phyloP scores from a whole-genome alignment of 805 yeast species.

The Ogataea angusta region DNA sequence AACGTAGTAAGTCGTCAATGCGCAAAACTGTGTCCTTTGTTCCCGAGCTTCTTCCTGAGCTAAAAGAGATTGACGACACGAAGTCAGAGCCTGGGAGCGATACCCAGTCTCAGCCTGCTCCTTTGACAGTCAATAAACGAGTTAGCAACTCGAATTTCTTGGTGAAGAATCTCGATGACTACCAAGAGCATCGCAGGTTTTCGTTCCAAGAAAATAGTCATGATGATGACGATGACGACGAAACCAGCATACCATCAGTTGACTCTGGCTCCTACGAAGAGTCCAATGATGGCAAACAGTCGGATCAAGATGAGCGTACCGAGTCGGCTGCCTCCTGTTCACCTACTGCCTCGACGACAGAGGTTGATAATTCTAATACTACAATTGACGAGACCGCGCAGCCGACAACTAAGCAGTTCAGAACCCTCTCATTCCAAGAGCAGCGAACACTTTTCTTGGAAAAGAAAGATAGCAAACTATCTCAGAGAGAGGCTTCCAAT shows the following conservation, averaged over 20 bases:
- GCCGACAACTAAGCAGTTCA: conserved; percentile 7
- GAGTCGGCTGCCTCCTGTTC: conserved; percentile 31
- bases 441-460: conserved; percentile 21
- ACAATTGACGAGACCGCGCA: conserved; percentile 4
- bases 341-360: conserved; percentile 23
- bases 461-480: conserved; percentile 1
- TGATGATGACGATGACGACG: conserved; percentile 3
- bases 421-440: conserved; percentile 21
- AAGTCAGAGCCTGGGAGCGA: conserved; percentile 43
- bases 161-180: conserved; percentile 33
- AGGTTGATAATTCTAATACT: conserved; percentile 12
- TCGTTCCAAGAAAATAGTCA: conserved; percentile 13
- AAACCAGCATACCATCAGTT: conserved; percentile 6
- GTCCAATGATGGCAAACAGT: background rate
- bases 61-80: conserved; percentile 33
- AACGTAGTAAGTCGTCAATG: conserved; percentile 23
- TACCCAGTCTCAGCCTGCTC: conserved; percentile 30
- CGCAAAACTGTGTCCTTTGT: conserved; percentile 33
- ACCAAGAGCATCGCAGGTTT: conserved; percentile 19
- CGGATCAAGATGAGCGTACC: background rate
- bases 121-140: conserved; percentile 25
- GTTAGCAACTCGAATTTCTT: conserved; percentile 30
- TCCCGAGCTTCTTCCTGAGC: conserved; percentile 18
- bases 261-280: conserved; percentile 7
- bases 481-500: conserved; percentile 2